Conservation (phyloP, 1,284 basidiomycete species). For the Porogramme epimiltina region DNA sequence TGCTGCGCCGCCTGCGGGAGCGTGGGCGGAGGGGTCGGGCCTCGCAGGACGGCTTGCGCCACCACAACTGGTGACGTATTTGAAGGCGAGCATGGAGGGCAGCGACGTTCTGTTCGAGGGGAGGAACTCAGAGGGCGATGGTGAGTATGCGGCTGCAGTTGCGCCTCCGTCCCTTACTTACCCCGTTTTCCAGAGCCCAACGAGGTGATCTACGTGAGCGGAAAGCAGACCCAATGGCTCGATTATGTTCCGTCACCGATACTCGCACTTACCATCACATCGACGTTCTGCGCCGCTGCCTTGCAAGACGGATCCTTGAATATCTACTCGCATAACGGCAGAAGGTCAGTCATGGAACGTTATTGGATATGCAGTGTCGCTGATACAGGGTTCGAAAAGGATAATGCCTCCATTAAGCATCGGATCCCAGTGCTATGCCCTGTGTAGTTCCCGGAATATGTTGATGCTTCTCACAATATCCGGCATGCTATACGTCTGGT, state of each 20-base stretch:
- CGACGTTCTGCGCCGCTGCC: conserved; percentile 73
- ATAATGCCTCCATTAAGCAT: conserved; percentile 75
- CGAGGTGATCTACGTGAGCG: conserved; percentile 67
- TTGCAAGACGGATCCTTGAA: conserved; percentile 76
- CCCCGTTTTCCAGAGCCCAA: conserved; percentile 46
- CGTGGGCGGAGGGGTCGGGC: conserved; percentile 22
- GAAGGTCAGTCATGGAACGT: conserved; percentile 39
- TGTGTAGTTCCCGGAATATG: conserved; percentile 64
- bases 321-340: conserved; percentile 79
- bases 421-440: conserved; percentile 68
- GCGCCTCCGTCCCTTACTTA: too few relatives aligned
- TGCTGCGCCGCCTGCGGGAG: conserved; percentile 1
- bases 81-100: conserved; percentile 62
- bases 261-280: conserved; percentile 65
- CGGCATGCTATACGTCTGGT: conserved; percentile 79
- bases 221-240: conserved; percentile 80
- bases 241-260: conserved; percentile 82
- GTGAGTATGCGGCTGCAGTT: conserved; percentile 36
- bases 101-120: conserved; percentile 75
- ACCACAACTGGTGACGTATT: conserved; percentile 59
- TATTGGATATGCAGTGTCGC: conserved; percentile 36
- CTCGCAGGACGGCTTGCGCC: conserved; percentile 41
- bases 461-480: conserved; percentile 74
- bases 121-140: conserved; percentile 72
- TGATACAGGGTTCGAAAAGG: too few relatives aligned